phyloP scores from a whole-genome alignment of 192 early-diverging fungal species.

The Diversispora eburnea region DNA sequence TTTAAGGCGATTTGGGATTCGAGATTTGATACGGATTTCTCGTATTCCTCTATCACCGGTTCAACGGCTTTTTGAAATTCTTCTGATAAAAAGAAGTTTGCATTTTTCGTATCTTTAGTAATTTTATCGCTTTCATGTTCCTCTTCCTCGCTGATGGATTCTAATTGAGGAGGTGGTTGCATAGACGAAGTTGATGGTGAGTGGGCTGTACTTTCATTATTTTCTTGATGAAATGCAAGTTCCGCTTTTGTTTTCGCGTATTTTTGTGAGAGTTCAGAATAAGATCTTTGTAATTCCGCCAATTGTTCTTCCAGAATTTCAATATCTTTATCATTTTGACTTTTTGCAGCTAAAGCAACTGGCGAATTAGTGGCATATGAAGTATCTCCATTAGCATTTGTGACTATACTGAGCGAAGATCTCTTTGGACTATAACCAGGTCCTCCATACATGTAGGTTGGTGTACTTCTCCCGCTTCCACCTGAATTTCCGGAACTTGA shows the following conservation, averaged over 20 bases:
- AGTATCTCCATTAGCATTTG: slow-evolving; percentile 21
- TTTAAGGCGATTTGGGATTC: slow-evolving; percentile 57
- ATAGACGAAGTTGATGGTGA: neutral
- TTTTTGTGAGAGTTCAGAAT: slow-evolving; percentile 9
- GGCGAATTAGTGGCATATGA: slow-evolving; percentile 24
- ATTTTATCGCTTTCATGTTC: neutral
- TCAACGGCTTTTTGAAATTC: slow-evolving; percentile 51
- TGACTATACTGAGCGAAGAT: neutral
- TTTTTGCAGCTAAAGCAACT: neutral
- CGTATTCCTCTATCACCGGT: slow-evolving; percentile 59
- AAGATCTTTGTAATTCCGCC: slow-evolving; percentile 32
- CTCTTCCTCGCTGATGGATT: slow-evolving; percentile 37
- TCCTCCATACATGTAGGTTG: no score
- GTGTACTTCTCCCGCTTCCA: no score
- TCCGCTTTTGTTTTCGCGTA: neutral
- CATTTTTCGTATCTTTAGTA: neutral
- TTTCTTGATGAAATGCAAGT: slow-evolving; percentile 3
- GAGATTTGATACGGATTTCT: slow-evolving; percentile 55
- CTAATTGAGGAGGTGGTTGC: neutral
- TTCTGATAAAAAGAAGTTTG: neutral
- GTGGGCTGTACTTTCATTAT: neutral
- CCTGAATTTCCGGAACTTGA: no score
- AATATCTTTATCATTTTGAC: slow-evolving; percentile 25
- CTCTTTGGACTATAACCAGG: no score
- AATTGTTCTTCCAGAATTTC: slow-evolving; percentile 47